A percentile compares a stretch with the other conserved stretches of the same genome.
Evolutionary conservation across 352 stramenopile genomes (phyloP).

Genomic region (Blastocystis sp.): DNA sequence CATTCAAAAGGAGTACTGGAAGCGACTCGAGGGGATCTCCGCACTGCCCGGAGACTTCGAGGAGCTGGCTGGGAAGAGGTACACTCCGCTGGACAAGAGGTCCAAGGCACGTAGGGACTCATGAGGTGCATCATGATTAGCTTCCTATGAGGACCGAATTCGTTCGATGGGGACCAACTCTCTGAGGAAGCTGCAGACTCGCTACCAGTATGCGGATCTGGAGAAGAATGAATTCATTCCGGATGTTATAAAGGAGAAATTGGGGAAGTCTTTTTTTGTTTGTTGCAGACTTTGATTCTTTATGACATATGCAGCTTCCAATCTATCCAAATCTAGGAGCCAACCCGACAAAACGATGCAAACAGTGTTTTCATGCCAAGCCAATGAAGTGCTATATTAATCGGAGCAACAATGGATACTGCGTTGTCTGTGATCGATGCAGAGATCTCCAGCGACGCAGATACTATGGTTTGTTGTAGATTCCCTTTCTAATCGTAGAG

Average conservation of each 20-base stretch:
- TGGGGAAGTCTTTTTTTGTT: conserved; percentile 8
- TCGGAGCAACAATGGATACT: background rate
- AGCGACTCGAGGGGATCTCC: background rate
- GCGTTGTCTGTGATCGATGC: conserved; percentile 14
- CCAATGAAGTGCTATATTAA: background rate
- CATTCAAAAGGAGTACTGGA: background rate
- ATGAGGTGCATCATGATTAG: background rate
- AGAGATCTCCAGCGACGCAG: background rate
- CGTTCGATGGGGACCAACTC: background rate
- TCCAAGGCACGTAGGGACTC: background rate
- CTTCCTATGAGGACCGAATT: conserved; percentile 36
- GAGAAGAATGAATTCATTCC: conserved; percentile 44
- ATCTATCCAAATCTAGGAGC: background rate
- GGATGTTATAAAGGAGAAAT: conserved; percentile 51
- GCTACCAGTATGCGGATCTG: conserved; percentile 43
- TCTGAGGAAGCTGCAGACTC: conserved; percentile 25
- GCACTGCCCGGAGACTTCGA: background rate
- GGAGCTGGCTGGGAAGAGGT: background rate
- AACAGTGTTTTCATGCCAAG: conserved; percentile 35
- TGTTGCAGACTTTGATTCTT: background rate
- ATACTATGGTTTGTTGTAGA: background rate
- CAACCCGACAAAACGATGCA: background rate
- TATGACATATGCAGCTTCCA: background rate
- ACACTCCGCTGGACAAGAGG: background rate
- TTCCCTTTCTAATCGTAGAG: background rate